Percentiles rank a stretch among this genome's conserved stretches.
These are phyloP conservation scores for Lipomyces chichibuensis DNA, from an alignment of 805 yeast genomes.

Conservation along the genomic window DNA sequence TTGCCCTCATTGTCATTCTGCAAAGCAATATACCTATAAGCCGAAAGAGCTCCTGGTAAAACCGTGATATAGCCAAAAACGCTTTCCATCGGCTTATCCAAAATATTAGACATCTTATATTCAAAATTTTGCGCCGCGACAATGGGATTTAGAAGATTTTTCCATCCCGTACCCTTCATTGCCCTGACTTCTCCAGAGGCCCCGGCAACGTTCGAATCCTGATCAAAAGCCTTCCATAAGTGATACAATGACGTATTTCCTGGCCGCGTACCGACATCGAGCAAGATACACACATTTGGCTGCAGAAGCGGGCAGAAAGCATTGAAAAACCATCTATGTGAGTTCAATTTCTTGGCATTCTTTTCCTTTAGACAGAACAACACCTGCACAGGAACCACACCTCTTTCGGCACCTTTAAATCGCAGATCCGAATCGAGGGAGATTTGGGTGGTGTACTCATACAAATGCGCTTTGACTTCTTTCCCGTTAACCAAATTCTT, in stretches of 20 bases:
- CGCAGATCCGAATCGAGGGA: constrained; percentile 87
- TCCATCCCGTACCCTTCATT: constrained; percentile 88
- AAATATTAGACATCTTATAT: constrained; percentile 90
- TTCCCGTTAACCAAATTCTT: constrained; percentile 90
- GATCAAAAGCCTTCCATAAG: constrained; percentile 96
- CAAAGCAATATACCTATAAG: constrained; percentile 83
- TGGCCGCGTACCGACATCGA: constrained; percentile 99
- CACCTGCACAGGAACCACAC: constrained; percentile 91
- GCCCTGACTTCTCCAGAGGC: constrained; percentile 98
- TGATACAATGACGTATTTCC: constrained; percentile 85
- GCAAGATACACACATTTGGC: constrained; percentile 84
- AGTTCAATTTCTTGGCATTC: constrained; percentile 91
- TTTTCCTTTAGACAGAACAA: constrained; percentile 89
- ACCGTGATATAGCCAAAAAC: constrained; percentile 94
- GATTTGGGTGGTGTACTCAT: constrained; percentile 94
- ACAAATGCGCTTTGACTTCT: constrained; percentile 89
- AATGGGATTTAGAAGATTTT: constrained; percentile 68
- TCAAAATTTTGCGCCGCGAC: constrained; percentile 98
- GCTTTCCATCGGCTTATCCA: constrained; percentile 95
- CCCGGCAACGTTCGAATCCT: constrained; percentile 96
- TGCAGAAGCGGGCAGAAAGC: constrained; percentile 90
- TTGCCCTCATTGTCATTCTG: constrained; percentile 66
- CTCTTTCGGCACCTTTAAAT: constrained; percentile 87
- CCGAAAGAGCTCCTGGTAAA: constrained; percentile 95
- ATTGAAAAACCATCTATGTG: constrained; percentile 97